Evolutionary conservation across 257 asterid genomes (phyloP), one percentile per base, ranked within the genome.

Genomic region (Solanum bulbocastanum): DNA sequence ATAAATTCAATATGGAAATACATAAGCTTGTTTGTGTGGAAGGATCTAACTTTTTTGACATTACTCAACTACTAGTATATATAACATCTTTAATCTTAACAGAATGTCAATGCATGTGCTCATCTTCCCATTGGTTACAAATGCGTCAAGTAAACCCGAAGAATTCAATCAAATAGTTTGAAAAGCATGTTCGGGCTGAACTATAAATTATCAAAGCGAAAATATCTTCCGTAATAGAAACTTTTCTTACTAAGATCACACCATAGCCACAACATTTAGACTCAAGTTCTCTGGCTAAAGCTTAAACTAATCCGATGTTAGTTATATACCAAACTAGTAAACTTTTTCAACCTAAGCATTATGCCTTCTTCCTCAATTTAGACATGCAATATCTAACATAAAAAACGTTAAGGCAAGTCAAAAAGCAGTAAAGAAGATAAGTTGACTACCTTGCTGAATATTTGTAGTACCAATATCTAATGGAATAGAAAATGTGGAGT

Each of bases 401-500:
- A 9, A 44, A 79, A 46, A 16, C 32, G 10, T 81, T 46, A 46
- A 81, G 68, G 42, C 39, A 16, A 81, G 30, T 81, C 5, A 81
- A 49, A 81, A 81, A 1, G 66, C 85, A 27, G 42, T 81, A 81
- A 81, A 4, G 27, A 81, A 10, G 18, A 81, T 46, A 46, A 27
- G n/a, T 46, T 33, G 4, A 81, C 68, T 81, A 97, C 99, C 99
- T 93, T 93, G 92, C 83, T 90, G 90, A 60, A 91, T 3, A 85
- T 91, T 33, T 52, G 58, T 81, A 89, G 95, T 88, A 88, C 93
- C 98, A 69, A 93, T 27, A 66, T 87, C 91, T 73, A 96, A 81
- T 74, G 98, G 90, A 88, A 95, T 81, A 56, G 94, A 88, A 90
- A 97, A 91, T 44, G 87, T 90, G 42, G 95, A 92, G 90, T 91